Base-by-base conservation (phyloP, 148 eudicot genomes). In the Nyssa sinensis region DNA sequence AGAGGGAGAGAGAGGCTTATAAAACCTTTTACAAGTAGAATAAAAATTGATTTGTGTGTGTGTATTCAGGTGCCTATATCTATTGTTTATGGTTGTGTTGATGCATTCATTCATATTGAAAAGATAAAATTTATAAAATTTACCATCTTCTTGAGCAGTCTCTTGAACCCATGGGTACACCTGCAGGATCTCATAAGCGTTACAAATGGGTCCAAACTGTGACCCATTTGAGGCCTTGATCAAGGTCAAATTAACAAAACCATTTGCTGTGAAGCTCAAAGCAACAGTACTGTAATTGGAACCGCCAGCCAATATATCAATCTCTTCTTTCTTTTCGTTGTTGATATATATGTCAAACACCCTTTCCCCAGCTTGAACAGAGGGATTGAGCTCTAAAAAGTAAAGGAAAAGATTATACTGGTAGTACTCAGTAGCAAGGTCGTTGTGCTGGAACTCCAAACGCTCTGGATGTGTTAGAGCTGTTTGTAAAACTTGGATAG, bases 151-250 rank as follows among this genome's bases (percentile, higher is more conserved):
- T 64, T 69, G 78, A 21, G 47, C 39, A 0, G 80, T 83, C 60
- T 67, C 76, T 76, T 70, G 73, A 67, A n/a, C 66, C 80, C 57
- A 69, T 68, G 77, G 37, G 41, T 33, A 73, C 67, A 74, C 75
- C 63, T 77, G 80, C 60, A 83, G 77, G 34, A 83, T 73, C 70
- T 83, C 86, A 34, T 77, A 79, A 76, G 84, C 86, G 74, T 75
- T 84, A 29, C 79, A 74, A 71, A 80, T 67, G 11, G 86, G 86
- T 34, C 86, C 86, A 8, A 69, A 67, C 37, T 34, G 71, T 24
- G 84, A 84, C 47, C 74, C 59, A 21, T 74, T 80, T 70, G 78
- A 49, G 60, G 79, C 64, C 68, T 84, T 84, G 55, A 68, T 67
- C 72, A 84, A 74, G 51, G 86, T 84, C 76, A 84, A 71, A 71